These are phyloP conservation scores for Cephaloascus albidus DNA, from an alignment of 805 yeast genomes.

Conservation along the genomic window DNA sequence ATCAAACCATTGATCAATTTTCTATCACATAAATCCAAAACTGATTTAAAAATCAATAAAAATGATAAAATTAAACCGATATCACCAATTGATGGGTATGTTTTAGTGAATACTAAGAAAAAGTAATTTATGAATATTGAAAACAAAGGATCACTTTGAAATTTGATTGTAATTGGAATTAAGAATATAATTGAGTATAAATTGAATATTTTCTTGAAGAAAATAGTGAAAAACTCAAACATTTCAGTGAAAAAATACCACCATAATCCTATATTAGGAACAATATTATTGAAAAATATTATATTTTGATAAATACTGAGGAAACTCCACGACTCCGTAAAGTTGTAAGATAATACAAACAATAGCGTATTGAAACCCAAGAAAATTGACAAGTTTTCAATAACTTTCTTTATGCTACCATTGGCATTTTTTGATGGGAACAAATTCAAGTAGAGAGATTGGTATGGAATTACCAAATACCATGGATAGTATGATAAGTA, in stretches of 20 bases:
- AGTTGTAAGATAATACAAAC: constrained; percentile 24
- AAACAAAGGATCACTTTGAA: constrained; percentile 49
- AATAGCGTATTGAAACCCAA: constrained; percentile 13
- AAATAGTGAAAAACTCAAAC: constrained; percentile 80
- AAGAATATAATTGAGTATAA: constrained; percentile 58
- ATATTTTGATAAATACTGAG: constrained; percentile 49
- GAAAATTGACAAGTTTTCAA: constrained; percentile 6
- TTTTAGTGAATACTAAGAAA: constrained; percentile 53
- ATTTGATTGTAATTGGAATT: constrained; percentile 67
- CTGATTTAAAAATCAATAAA: constrained; percentile 32
- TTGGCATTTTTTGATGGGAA: constrained; percentile 1
- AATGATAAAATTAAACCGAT: constrained; percentile 34
- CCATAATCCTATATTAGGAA: constrained; percentile 94
- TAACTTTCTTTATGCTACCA: constrained; percentile 1
- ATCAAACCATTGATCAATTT: constrained; percentile 10
- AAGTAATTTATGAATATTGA: constrained; percentile 35
- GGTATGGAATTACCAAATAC: constrained; percentile 51
- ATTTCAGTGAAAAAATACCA: constrained; percentile 97
- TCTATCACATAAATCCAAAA: constrained; percentile 12
- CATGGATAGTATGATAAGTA: constrained; percentile 58
- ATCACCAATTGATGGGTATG: constrained; percentile 84
- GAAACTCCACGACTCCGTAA: constrained; percentile 29
- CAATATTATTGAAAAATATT: constrained; percentile 55
- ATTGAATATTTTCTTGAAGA: constrained; percentile 79
- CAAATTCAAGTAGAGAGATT: constrained; percentile 13